Conservation (phyloP, 441 rosid species). For the Pelargonium australe region DNA sequence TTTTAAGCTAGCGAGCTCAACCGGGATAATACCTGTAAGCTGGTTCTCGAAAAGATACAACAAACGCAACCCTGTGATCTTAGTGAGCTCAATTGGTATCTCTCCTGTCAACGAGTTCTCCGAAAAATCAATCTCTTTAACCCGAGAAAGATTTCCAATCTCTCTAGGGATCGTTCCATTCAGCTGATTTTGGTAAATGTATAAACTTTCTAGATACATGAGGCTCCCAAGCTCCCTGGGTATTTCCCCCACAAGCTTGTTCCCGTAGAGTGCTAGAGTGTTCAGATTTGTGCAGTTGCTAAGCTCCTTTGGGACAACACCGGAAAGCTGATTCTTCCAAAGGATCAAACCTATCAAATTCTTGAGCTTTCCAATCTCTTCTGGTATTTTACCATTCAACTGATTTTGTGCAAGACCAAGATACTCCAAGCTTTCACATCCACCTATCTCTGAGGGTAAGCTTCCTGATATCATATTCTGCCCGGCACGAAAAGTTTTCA, state of each 20-base stretch:
- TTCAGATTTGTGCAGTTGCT: constrained; percentile 63
- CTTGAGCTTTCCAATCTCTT: constrained; percentile 68
- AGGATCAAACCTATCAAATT: constrained; percentile 60
- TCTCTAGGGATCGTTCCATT: constrained; percentile 83
- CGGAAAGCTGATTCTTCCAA: constrained; percentile 70
- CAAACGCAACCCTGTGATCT: constrained; percentile 51
- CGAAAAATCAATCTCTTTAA: constrained; percentile 74
- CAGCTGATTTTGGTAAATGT: constrained; percentile 68
- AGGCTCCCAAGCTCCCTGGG: constrained; percentile 74
- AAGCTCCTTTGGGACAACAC: constrained; percentile 67
- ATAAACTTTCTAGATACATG: constrained; percentile 59
- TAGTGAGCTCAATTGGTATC: constrained; percentile 66
- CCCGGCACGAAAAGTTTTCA: constrained; percentile 62
- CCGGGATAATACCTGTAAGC: constrained; percentile 72
- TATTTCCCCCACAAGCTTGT: constrained; percentile 57
- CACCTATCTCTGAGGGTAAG: constrained; percentile 69
- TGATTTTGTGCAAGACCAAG: constrained; percentile 90
- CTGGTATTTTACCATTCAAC: constrained; percentile 71
- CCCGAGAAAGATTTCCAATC: constrained; percentile 67
- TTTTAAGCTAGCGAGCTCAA: constrained; percentile 58
- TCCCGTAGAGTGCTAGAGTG: constrained; percentile 68
- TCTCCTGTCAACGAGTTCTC: constrained; percentile 70
- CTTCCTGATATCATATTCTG: constrained; percentile 74
- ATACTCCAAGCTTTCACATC: constrained; percentile 56
- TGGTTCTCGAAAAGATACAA: constrained; percentile 80